A percentile compares a stretch with the other conserved stretches of the same genome.
phyloP scores from a whole-genome alignment of 2,329 filamentous ascomycete species.

The Beauveria caledonica region DNA sequence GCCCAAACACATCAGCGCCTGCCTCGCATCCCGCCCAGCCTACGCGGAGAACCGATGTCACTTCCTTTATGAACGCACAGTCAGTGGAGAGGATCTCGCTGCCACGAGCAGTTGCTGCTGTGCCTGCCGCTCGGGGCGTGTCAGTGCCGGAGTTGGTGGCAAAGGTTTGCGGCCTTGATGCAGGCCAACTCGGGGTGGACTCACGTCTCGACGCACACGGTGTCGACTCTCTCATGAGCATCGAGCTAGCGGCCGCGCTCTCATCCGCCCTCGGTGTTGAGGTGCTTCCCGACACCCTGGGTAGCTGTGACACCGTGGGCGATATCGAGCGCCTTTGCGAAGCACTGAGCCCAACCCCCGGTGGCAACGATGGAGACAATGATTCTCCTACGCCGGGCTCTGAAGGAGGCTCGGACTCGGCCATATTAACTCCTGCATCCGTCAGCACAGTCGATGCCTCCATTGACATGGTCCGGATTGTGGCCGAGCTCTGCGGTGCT shows the following conservation, averaged over 20 bases:
- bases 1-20: neutral
- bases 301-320: neutral
- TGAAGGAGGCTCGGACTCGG: neutral
- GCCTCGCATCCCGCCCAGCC: neutral
- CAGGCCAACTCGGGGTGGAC: slow-evolving; percentile 13
- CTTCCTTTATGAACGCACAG: neutral
- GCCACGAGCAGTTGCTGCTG: neutral
- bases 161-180: slow-evolving; percentile 18
- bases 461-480: neutral
- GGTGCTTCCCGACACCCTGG: slow-evolving; percentile 11
- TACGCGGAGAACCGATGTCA: neutral
- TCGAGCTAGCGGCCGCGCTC: slow-evolving; percentile 18
- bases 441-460: neutral
- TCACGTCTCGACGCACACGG: slow-evolving; percentile 15
- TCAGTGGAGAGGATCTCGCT: neutral
- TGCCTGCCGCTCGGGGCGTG: slow-evolving; percentile 10
- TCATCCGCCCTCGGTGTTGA: slow-evolving; percentile 17
- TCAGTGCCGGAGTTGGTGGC: slow-evolving; percentile 15
- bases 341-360: neutral
- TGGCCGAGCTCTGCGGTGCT: neutral
- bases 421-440: neutral
- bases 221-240: slow-evolving; percentile 20
- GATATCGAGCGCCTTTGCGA: neutral
- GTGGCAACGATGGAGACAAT: neutral
- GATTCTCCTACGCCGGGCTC: neutral